Percentiles rank a stretch among this genome's conserved stretches.
Conservation (phyloP, 441 rosid genomes). For the Pelargonium citronellum region DNA sequence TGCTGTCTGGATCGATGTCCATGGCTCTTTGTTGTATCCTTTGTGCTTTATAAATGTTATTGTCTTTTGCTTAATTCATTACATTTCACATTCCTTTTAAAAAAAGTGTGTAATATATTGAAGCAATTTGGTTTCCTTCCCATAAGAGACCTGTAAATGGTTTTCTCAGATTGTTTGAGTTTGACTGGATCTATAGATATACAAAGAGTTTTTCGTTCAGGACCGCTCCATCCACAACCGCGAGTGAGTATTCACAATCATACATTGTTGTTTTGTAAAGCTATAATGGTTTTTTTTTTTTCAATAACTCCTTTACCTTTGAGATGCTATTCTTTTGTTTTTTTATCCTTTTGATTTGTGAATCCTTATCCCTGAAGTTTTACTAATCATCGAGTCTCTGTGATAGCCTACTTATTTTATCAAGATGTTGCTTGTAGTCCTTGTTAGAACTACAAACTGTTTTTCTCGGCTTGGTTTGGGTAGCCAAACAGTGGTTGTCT, state of each 20-base stretch:
- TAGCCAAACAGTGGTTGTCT: background rate
- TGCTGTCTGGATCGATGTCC: slow-evolving; percentile 84
- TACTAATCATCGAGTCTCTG: background rate
- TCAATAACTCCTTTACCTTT: background rate
- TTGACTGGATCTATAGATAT: slow-evolving; percentile 53
- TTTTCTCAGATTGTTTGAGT: slow-evolving; percentile 30
- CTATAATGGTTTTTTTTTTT: background rate
- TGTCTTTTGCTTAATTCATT: background rate
- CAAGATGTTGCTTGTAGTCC: too few species aligned
- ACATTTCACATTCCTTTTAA: background rate
- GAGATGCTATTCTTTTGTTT: background rate
- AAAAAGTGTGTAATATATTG: background rate
- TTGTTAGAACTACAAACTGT: too few species aligned
- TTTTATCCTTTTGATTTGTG: background rate
- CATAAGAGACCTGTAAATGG: background rate
- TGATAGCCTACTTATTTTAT: background rate
- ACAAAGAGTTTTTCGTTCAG: slow-evolving; percentile 78
- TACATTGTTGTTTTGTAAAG: slow-evolving; percentile 5
- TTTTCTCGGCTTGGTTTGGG: too few species aligned
- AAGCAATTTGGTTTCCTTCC: background rate
- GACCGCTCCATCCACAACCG: slow-evolving; percentile 77
- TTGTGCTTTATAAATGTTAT: slow-evolving; percentile 10
- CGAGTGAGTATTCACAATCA: slow-evolving; percentile 48
- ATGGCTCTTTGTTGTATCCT: slow-evolving; percentile 92
- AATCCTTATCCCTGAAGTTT: background rate